These are phyloP conservation scores for Telopea speciosissima DNA, from an alignment of 177 flowering plant species.

Conservation along the genomic window DNA sequence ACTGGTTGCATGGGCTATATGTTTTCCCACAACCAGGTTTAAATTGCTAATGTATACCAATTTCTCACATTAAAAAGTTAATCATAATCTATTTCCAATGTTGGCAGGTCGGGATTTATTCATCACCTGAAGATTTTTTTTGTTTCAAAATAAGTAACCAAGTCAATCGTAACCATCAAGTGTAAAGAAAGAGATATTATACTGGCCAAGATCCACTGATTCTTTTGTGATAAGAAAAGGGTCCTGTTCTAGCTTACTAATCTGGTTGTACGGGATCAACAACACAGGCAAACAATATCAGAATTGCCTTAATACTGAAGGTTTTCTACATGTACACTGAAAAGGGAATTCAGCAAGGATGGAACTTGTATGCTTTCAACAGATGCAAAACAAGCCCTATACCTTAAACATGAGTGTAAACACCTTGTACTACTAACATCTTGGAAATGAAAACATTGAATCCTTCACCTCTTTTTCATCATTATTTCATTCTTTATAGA, in stretches of 20 bases:
- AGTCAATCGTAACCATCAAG: neutral
- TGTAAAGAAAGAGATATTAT: neutral
- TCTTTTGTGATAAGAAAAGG: neutral
- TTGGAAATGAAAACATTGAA: neutral
- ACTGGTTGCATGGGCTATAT: neutral
- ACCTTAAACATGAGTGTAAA: neutral
- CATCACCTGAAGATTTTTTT: neutral
- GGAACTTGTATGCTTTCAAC: neutral
- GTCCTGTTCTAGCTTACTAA: neutral
- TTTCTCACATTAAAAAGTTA: neutral
- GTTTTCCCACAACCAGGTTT: neutral
- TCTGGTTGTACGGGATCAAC: neutral
- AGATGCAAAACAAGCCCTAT: neutral
- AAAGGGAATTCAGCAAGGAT: neutral
- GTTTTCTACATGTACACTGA: neutral
- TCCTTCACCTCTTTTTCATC: neutral
- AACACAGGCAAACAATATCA: neutral
- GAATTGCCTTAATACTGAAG: neutral
- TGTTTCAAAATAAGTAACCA: neutral
- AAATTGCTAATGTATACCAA: neutral
- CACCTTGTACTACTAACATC: neutral
- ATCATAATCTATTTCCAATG: neutral
- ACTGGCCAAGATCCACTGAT: neutral
- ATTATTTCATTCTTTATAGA: neutral
- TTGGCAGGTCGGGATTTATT: slow-evolving; percentile 5